These are phyloP conservation scores for Yamadazyma sp. DNA, from an alignment of 1,139 yeast species.

Conservation along the genomic window DNA sequence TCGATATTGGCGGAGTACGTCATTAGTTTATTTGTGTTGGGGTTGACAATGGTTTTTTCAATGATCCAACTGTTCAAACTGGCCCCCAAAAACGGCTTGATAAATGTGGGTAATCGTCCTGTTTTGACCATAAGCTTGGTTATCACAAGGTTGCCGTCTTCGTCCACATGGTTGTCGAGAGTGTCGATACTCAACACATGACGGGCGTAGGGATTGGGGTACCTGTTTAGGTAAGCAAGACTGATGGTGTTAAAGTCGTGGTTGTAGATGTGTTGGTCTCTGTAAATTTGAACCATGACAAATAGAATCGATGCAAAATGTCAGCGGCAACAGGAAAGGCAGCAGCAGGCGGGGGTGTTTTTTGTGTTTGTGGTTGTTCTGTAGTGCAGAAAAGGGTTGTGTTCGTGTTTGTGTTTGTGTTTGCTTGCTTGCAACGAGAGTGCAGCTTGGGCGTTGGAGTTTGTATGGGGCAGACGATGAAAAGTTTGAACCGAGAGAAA, in stretches of 20 bases:
- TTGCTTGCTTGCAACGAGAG: not conserved
- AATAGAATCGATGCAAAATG: not conserved
- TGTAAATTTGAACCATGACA: conserved; percentile 66
- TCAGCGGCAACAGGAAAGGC: not conserved
- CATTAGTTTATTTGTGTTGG: conserved; percentile 51
- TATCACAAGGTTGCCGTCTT: conserved; percentile 64
- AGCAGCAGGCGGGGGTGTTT: not conserved
- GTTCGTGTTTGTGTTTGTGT: not conserved
- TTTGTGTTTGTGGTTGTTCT: not conserved
- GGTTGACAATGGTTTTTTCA: conserved; percentile 78
- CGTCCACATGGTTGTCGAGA: conserved; percentile 56
- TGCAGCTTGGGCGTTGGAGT: not conserved
- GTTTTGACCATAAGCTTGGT: conserved; percentile 76
- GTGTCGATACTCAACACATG: conserved; percentile 90
- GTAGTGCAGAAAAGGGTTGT: too few relatives aligned
- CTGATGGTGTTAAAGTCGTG: conserved; percentile 75
- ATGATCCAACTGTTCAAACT: conserved; percentile 80
- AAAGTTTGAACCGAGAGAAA: not conserved
- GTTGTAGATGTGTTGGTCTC: conserved; percentile 53
- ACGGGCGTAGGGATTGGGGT: conserved; percentile 88
- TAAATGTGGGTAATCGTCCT: conserved; percentile 81
- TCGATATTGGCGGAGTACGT: conserved; percentile 86
- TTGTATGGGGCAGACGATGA: not conserved
- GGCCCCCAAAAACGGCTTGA: conserved; percentile 72
- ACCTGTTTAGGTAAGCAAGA: conserved; percentile 77